These are phyloP conservation scores for Heimioporus sp. DNA, from an alignment of 768 basidiomycete species.

Conservation along the genomic window DNA sequence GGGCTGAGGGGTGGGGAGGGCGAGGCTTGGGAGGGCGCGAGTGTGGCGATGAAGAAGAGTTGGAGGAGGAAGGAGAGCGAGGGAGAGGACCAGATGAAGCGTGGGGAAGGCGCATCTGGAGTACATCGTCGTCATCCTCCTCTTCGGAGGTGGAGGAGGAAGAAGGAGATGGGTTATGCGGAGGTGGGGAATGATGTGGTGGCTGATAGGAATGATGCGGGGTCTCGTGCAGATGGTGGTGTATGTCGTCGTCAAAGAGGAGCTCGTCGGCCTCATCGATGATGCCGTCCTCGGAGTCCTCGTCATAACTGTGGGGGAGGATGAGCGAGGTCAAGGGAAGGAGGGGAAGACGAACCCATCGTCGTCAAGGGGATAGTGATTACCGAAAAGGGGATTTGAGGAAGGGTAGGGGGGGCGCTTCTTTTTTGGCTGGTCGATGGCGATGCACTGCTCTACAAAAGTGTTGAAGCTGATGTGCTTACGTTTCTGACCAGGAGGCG, in stretches of 20 bases:
- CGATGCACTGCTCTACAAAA: constrained; percentile 95
- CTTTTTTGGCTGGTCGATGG: constrained; percentile 71
- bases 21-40: constrained; percentile 31
- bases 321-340: background rate
- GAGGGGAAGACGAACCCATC: constrained; percentile 53
- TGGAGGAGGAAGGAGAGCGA: constrained; percentile 38
- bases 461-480: constrained; percentile 97
- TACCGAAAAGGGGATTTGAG: constrained; percentile 24
- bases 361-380: constrained; percentile 44
- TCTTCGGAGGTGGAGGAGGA: constrained; percentile 36
- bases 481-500: constrained; percentile 47
- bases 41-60: constrained; percentile 20
- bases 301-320: constrained; percentile 56
- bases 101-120: constrained; percentile 58
- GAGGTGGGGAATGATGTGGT: constrained; percentile 21
- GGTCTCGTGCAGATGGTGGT: constrained; percentile 11
- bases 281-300: constrained; percentile 60
- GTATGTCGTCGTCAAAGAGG: constrained; percentile 29
- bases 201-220: constrained; percentile 5
- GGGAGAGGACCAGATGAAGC: constrained; percentile 35
- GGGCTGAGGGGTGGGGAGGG: constrained; percentile 15
- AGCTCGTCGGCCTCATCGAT: constrained; percentile 47
- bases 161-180: constrained; percentile 22
- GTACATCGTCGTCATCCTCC: constrained; percentile 52
- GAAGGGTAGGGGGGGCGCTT: constrained; percentile 17